These are phyloP conservation scores for Salix koriyanagi DNA, from an alignment of 345 rosid genomes.

Conservation along the genomic window DNA sequence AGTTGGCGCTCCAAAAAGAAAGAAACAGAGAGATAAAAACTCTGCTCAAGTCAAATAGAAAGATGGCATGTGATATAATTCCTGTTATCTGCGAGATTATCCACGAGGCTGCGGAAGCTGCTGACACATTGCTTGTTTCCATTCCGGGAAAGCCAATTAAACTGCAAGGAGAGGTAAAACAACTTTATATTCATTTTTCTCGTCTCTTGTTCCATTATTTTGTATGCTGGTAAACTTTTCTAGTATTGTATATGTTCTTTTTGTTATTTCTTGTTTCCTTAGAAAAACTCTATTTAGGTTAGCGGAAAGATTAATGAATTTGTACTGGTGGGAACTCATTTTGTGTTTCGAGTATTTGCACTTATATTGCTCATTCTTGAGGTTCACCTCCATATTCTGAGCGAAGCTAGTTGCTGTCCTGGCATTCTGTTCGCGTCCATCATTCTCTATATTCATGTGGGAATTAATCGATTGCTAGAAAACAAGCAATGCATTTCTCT, in stretches of 20 bases:
- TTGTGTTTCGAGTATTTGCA: conserved; percentile 13
- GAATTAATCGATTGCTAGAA: too few species aligned
- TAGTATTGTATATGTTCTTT: conserved; percentile 34
- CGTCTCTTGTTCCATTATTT: conserved; percentile 19
- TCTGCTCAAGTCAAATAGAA: conserved; percentile 32
- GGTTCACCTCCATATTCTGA: not conserved
- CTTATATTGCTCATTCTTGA: not conserved
- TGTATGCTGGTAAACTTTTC: conserved; percentile 28
- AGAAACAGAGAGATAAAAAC: conserved; percentile 35
- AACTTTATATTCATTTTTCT: conserved; percentile 32
- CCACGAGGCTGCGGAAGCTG: conserved; percentile 27
- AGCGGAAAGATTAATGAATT: conserved; percentile 25
- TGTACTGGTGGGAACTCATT: conserved; percentile 11
- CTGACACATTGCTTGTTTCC: conserved; percentile 22
- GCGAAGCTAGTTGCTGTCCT: not conserved
- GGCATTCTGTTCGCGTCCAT: too few species aligned
- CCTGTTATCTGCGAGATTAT: conserved; percentile 20
- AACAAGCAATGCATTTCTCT: too few species aligned
- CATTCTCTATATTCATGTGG: too few species aligned
- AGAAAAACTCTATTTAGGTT: conserved; percentile 19
- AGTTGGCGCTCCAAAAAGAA: conserved; percentile 22
- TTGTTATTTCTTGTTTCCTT: conserved; percentile 10
- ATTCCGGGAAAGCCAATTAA: conserved; percentile 29
- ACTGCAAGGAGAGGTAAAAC: conserved; percentile 41
- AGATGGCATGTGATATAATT: conserved; percentile 20